phyloP scores from a whole-genome alignment of 2,329 filamentous ascomycete species.

The Pseudogymnoascus sp. region DNA sequence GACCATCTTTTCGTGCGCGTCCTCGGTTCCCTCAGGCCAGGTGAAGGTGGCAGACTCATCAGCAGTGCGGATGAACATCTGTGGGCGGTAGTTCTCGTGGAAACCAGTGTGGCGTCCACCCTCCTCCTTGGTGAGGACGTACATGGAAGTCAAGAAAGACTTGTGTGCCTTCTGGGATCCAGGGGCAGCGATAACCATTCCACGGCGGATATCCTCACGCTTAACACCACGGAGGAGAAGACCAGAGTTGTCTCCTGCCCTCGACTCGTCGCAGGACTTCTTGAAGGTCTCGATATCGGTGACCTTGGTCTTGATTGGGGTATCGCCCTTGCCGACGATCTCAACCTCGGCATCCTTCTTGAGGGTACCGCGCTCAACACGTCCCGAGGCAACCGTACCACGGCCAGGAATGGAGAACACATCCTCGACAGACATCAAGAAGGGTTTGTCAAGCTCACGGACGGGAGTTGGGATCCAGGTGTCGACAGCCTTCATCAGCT shows the following conservation, averaged over 20 bases:
- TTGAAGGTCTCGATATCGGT: conserved; percentile 99
- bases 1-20: conserved; percentile 67
- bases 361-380: conserved; percentile 89
- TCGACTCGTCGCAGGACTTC: conserved; percentile 96
- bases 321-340: conserved; percentile 76
- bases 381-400: conserved; percentile 92
- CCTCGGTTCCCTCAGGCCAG: conserved; percentile 78
- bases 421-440: conserved; percentile 97
- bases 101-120: conserved; percentile 96
- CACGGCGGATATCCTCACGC: conserved; percentile 87
- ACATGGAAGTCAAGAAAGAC: conserved; percentile 92
- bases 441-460: conserved; percentile 94
- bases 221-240: conserved; percentile 91
- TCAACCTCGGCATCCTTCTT: conserved; percentile 95
- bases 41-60: conserved; percentile 69
- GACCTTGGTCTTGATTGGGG: conserved; percentile 94
- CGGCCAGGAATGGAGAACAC: conserved; percentile 85
- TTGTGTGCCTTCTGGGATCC: conserved; percentile 77
- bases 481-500: conserved; percentile 84
- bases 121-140: conserved; percentile 95
- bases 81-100: conserved; percentile 90
- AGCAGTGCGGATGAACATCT: conserved; percentile 91
- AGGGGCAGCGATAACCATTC: conserved; percentile 87
- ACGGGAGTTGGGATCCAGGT: conserved; percentile 91
- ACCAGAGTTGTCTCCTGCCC: conserved; percentile 96